phyloP scores from a whole-genome alignment of 2,329 filamentous ascomycete species.

The Monilinia vaccinii-corymbosi region DNA sequence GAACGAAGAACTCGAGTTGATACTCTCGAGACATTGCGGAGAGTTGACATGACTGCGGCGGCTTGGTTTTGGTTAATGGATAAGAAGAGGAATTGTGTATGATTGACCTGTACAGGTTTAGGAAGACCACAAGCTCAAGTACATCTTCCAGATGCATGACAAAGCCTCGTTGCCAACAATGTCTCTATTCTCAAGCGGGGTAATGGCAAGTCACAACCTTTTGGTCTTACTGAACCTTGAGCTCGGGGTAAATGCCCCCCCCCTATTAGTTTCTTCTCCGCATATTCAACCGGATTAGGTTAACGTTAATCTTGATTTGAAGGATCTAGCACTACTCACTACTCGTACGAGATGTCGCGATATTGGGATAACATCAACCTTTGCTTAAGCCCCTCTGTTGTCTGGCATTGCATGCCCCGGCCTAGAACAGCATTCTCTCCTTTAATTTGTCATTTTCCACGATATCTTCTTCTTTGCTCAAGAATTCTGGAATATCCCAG shows the following conservation, averaged over 20 bases:
- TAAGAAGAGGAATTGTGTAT: background rate
- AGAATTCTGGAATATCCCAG: constrained; percentile 41
- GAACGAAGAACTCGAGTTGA: background rate
- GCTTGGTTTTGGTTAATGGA: background rate
- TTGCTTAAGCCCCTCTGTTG: background rate
- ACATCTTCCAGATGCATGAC: background rate
- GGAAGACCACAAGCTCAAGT: background rate
- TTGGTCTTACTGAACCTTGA: background rate
- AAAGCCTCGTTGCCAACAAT: background rate
- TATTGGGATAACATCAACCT: background rate
- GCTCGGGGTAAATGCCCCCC: background rate
- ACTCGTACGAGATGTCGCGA: background rate
- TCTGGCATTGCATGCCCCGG: background rate
- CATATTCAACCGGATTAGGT: background rate
- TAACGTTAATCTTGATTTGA: background rate
- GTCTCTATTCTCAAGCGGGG: background rate
- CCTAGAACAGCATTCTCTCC: constrained; percentile 26
- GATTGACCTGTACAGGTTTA: background rate
- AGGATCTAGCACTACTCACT: background rate
- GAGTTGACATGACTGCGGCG: background rate
- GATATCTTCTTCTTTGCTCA: constrained; percentile 35
- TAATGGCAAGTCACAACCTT: background rate
- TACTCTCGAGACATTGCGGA: constrained; percentile 2
- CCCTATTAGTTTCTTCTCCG: background rate
- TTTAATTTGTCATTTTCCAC: constrained; percentile 30